Percentiles rank a stretch among this genome's conserved stretches.
Conservation (phyloP, 345 rosid species). For the Sisymbrium altissimum region DNA sequence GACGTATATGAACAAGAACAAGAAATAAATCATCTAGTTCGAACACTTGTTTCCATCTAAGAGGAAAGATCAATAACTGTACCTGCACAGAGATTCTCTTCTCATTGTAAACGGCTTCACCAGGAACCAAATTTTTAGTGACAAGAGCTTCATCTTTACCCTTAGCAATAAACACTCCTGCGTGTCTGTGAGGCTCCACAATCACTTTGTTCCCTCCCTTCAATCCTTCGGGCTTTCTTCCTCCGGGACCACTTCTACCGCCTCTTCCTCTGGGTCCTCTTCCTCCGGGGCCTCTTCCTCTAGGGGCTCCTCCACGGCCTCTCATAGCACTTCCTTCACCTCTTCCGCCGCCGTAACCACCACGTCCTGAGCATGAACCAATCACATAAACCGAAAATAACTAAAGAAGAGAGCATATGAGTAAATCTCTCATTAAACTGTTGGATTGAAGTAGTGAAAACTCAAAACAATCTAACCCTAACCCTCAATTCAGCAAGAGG, state of each 20-base stretch:
- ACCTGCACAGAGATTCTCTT: constrained; percentile 81
- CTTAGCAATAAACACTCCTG: constrained; percentile 76
- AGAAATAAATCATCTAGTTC: not conserved
- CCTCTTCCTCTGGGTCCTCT: constrained; percentile 38
- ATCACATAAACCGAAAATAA: not conserved
- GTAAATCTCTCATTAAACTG: not conserved
- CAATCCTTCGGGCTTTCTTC: constrained; percentile 56
- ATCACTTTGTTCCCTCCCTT: constrained; percentile 82
- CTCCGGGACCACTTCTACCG: constrained; percentile 44
- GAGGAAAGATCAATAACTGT: not conserved
- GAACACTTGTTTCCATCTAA: not conserved
- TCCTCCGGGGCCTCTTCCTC: constrained; percentile 25
- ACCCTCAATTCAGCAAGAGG: not conserved
- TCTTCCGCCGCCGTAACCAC: constrained; percentile 11
- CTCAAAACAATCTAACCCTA: not conserved
- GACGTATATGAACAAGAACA: not conserved
- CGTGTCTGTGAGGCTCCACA: constrained; percentile 84
- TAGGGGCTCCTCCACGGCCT: not conserved
- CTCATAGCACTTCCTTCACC: constrained; percentile 33
- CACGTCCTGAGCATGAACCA: constrained; percentile 35
- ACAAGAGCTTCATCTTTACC: constrained; percentile 91
- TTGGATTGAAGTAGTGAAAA: not conserved
- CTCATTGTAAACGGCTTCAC: constrained; percentile 82
- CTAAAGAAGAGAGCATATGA: no score
- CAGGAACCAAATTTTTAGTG: constrained; percentile 81